Base-by-base conservation (phyloP, 169 alveolate genomes). In the Babesia bovis region DNA sequence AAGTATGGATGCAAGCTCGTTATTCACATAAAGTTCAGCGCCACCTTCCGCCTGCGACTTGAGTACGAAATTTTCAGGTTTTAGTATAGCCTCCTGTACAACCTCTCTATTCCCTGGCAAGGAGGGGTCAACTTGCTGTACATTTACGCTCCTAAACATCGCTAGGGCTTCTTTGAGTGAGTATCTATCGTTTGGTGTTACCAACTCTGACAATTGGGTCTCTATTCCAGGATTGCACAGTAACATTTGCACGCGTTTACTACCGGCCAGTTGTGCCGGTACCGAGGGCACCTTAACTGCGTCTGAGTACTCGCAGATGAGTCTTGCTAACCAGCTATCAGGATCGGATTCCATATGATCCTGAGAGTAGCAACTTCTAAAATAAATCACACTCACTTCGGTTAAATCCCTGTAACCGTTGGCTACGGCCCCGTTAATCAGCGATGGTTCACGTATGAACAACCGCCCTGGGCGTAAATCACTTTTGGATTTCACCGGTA, bases 51-150 rank as follows among this genome's bases (percentile, higher is more conserved):
- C 21, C 41, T 81, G 82, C 4, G 78, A 33, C 23, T 81, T 81
- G 3, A 81, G 50, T 6, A 81, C 84, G 40, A 47, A 81, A 2
- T 55, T 55, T 0, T 33, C 61, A 4, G 88, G 88, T 42, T 40
- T 41, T 38, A 49, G 32, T 21, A 81, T 69, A n/a, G 88, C 88
- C 32, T 61, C 83, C 0, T 71, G 52, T 17, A 70, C 84, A 0
- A 81, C 57, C 1, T 47, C 55, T 12, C 25, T 41, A 44, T 53
- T 70, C 25, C 17, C 41, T 12, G 36, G 65, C 35, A 78, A 61
- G 30, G 88, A 69, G 13, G 88, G 88, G 63, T 81, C 88, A 13
- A 69, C 83, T 51, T 81, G 88, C 13, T 55, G 73, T 17, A 81
- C 71, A n/a, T 71, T 32, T 17, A 45, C 50, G 52, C 28, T 63